Percentiles rank a stretch among this genome's conserved stretches.
Evolutionary conservation across 176 grass and related monocot species (phyloP).

Genomic region (Poa pratensis): DNA sequence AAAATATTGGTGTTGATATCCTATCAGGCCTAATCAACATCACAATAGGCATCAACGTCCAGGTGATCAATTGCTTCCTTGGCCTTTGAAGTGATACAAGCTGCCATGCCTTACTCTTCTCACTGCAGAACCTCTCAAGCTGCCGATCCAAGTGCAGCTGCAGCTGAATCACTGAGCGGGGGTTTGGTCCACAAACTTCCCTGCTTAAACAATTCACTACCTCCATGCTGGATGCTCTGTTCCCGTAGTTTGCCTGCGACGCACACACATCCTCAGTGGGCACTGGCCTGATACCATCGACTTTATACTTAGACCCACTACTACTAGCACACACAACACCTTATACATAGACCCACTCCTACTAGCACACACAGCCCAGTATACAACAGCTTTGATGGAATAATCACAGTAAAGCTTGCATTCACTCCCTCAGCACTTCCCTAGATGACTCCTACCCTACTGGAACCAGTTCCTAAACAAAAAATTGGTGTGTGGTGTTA

Average conservation of each 20-base stretch:
- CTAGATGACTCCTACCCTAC: not conserved
- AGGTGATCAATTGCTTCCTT: constrained; percentile 22
- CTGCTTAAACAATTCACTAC: not conserved
- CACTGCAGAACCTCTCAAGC: not conserved
- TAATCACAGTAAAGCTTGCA: constrained; percentile 32
- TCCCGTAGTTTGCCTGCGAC: not conserved
- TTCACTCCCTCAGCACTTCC: not conserved
- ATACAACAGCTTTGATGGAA: constrained; percentile 11
- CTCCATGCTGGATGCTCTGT: not conserved
- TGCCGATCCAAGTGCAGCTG: constrained; percentile 4
- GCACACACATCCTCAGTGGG: not conserved
- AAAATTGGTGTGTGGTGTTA: not conserved
- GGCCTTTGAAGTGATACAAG: constrained; percentile 9
- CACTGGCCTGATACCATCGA: not conserved
- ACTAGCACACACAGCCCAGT: constrained; percentile 7
- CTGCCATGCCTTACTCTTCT: constrained; percentile 6
- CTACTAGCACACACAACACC: constrained; percentile 9
- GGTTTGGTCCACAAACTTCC: not conserved
- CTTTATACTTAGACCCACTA: not conserved
- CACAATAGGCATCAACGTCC: not conserved
- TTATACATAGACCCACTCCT: not conserved
- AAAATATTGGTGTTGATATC: not conserved
- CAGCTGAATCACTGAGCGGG: not conserved
- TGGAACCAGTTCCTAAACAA: constrained; percentile 19
- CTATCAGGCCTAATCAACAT: constrained; percentile 16